Evolutionary conservation across 352 stramenopile genomes (phyloP).

Genomic region (Albugo candida): DNA sequence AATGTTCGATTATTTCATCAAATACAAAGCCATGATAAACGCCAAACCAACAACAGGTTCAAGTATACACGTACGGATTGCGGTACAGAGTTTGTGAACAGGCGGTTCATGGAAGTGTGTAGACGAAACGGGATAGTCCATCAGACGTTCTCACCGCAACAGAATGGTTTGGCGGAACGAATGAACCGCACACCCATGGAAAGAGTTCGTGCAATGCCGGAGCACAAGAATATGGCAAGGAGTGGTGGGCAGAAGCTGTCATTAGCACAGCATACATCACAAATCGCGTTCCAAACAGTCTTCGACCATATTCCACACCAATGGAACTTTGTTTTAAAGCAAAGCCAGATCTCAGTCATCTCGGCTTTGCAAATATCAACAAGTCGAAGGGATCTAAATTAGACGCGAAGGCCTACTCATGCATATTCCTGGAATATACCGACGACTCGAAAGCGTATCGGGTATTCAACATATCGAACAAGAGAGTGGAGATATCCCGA

Average conservation of each 20-base stretch:
- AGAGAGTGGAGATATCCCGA: background rate
- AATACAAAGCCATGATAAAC: conserved; percentile 4
- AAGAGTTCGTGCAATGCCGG: conserved; percentile 6
- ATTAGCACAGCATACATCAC: conserved; percentile 7
- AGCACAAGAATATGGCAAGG: conserved; percentile 3
- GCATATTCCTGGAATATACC: conserved; percentile 10
- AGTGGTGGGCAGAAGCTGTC: conserved; percentile 7
- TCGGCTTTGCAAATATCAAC: conserved; percentile 8
- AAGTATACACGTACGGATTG: conserved; percentile 8
- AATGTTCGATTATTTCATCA: conserved; percentile 5
- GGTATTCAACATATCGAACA: conserved; percentile 1
- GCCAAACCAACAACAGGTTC: background rate
- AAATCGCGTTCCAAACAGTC: conserved; percentile 6
- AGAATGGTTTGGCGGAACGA: conserved; percentile 9
- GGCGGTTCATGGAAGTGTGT: background rate
- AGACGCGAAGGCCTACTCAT: conserved; percentile 9
- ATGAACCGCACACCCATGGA: conserved; percentile 9
- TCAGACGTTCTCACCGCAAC: conserved; percentile 8
- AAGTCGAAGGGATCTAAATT: conserved; percentile 6
- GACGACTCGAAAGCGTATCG: conserved; percentile 9
- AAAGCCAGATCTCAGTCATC: conserved; percentile 6
- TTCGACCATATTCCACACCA: conserved; percentile 2
- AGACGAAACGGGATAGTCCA: conserved; percentile 4
- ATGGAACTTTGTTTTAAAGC: conserved; percentile 1
- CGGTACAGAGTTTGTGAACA: conserved; percentile 7